Evolutionary conservation across 2,329 filamentous ascomycete species (phyloP).

Genomic region (Gaeumannomyces tritici): DNA sequence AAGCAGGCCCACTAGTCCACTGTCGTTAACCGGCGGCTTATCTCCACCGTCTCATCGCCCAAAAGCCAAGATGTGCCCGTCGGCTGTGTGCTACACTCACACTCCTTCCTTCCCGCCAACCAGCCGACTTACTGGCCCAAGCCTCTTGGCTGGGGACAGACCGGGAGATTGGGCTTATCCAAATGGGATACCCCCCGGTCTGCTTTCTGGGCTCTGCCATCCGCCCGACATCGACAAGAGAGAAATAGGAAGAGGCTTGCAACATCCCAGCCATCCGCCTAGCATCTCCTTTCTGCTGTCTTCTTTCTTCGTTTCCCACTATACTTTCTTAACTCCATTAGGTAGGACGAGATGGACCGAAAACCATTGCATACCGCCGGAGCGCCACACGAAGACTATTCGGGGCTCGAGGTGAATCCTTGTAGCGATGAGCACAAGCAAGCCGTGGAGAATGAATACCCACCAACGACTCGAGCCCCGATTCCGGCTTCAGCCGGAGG

Average conservation of each 20-base stretch:
- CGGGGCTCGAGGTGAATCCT: background rate
- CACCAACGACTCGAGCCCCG: no score
- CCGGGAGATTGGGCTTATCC: background rate
- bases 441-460: background rate
- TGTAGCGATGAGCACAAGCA: background rate
- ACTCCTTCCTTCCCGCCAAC: no score
- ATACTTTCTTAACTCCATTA: background rate
- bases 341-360: background rate
- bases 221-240: background rate
- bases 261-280: no score
- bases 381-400: background rate
- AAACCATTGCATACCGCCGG: background rate
- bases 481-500: no score
- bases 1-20: no score
- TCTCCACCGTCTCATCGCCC: no score
- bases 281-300: background rate
- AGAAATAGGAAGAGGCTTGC: background rate
- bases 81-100: no score
- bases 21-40: no score
- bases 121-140: background rate
- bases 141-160: background rate
- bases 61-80: background rate
- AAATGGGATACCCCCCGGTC: no score
- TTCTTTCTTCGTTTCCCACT: background rate
- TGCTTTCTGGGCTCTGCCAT: background rate